These are phyloP conservation scores for Mallotus repandus DNA, from an alignment of 441 rosid genomes.

Conservation along the genomic window DNA sequence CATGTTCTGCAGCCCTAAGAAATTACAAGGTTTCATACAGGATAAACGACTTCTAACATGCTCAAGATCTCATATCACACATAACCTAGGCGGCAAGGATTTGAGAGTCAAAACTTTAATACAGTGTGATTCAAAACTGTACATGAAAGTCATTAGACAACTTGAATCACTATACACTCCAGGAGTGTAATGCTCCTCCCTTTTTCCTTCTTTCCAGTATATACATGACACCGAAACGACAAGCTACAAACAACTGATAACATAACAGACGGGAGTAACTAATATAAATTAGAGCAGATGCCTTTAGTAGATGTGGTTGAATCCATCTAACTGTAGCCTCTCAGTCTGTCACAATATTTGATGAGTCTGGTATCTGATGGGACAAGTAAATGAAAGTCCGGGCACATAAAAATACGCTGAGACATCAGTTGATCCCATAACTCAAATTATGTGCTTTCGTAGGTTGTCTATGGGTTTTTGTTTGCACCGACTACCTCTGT, in stretches of 20 bases:
- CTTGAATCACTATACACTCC: slow-evolving; percentile 28
- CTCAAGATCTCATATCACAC: neutral
- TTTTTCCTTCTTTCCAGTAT: slow-evolving; percentile 6
- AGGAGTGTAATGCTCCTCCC: neutral
- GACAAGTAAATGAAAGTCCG: neutral
- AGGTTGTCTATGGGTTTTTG: slow-evolving; percentile 27
- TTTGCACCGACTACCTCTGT: slow-evolving; percentile 34
- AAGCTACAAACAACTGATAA: slow-evolving; percentile 13
- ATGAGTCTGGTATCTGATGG: neutral
- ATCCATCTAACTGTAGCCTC: neutral
- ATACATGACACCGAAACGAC: slow-evolving; percentile 16
- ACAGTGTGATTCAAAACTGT: slow-evolving; percentile 25
- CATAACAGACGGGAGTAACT: neutral
- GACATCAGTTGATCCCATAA: neutral
- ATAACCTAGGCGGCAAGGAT: neutral
- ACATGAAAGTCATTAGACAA: slow-evolving; percentile 18
- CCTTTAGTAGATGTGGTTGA: slow-evolving; percentile 16
- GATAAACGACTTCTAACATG: neutral
- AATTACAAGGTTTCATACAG: neutral
- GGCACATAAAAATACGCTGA: neutral
- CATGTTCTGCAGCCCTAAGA: neutral
- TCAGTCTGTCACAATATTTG: neutral
- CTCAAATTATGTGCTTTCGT: slow-evolving; percentile 38
- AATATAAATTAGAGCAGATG: neutral
- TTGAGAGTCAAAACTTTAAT: slow-evolving; percentile 30